These are phyloP conservation scores for Firmiana major DNA, from an alignment of 345 rosid species.

Conservation along the genomic window DNA sequence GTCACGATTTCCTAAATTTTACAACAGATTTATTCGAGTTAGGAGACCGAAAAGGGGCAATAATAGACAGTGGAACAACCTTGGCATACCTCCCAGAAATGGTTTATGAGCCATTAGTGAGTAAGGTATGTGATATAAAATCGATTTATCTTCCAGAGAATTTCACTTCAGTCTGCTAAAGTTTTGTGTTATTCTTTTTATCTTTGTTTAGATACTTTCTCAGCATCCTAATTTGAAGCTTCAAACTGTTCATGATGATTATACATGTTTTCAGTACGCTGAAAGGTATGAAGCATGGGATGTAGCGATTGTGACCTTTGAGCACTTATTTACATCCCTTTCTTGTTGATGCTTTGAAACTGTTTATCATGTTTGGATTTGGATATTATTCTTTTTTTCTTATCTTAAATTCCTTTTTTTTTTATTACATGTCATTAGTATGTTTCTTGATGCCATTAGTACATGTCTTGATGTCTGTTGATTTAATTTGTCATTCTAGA, in stretches of 20 bases:
- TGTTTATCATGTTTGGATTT: constrained; percentile 2
- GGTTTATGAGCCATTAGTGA: constrained; percentile 75
- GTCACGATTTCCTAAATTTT: constrained; percentile 61
- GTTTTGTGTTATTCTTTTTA: background rate
- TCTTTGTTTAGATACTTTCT: constrained; percentile 58
- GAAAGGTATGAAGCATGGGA: constrained; percentile 46
- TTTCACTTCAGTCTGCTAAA: constrained; percentile 11
- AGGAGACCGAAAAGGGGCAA: constrained; percentile 75
- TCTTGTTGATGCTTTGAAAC: background rate
- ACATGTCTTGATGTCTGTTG: background rate
- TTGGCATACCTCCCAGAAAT: constrained; percentile 95
- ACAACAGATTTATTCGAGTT: constrained; percentile 58
- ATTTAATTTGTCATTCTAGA: background rate
- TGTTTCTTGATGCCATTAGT: background rate
- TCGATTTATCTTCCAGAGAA: background rate
- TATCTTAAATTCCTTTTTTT: background rate
- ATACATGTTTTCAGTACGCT: constrained; percentile 87
- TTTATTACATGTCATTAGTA: too few relatives aligned
- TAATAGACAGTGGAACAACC: constrained; percentile 97
- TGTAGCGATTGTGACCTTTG: background rate
- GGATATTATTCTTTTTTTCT: background rate
- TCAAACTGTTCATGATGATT: constrained; percentile 67
- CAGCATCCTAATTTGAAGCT: constrained; percentile 73
- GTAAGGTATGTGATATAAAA: constrained; percentile 43
- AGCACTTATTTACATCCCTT: background rate